These are phyloP conservation scores for Clonostachys solani DNA, from an alignment of 2,329 filamentous ascomycete species.

Conservation along the genomic window DNA sequence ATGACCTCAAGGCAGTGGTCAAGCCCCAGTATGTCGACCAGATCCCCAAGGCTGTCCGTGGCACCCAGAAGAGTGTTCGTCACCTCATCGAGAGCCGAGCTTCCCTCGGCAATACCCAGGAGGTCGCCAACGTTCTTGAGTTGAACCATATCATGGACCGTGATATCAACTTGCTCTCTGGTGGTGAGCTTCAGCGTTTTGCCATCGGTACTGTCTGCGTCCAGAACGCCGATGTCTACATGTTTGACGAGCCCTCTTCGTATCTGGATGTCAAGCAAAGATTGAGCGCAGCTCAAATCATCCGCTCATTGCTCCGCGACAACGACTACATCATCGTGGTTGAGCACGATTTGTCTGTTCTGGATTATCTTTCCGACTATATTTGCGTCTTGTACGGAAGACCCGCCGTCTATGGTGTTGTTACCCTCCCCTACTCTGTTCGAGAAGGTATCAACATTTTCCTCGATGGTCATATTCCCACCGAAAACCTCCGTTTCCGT, in stretches of 20 bases:
- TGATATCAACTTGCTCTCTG: constrained; percentile 85
- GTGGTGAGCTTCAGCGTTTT: constrained; percentile 97
- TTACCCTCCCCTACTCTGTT: constrained; percentile 91
- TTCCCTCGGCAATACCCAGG: constrained; percentile 73
- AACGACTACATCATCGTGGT: constrained; percentile 98
- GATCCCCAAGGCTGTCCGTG: constrained; percentile 88
- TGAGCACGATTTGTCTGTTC: constrained; percentile 97
- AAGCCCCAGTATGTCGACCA: constrained; percentile 99
- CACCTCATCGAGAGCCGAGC: constrained; percentile 72
- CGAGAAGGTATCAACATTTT: constrained; percentile 99
- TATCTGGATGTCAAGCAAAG: constrained; percentile 99
- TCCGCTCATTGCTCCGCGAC: constrained; percentile 82
- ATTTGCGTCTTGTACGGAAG: constrained; percentile 96
- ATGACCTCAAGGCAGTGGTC: constrained; percentile 94
- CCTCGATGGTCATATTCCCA: constrained; percentile 95
- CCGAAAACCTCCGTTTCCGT: constrained; percentile 96
- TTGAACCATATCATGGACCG: constrained; percentile 86
- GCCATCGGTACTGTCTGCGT: constrained; percentile 95
- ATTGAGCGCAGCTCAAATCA: constrained; percentile 86
- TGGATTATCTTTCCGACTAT: constrained; percentile 98
- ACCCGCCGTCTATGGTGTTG: constrained; percentile 95
- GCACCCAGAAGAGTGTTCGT: constrained; percentile 74
- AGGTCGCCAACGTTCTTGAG: constrained; percentile 82
- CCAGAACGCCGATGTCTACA: constrained; percentile 95
- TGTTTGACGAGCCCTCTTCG: constrained; percentile 99